Conservation (phyloP, 208 protist genomes). For the Acanthamoeba royreba region DNA sequence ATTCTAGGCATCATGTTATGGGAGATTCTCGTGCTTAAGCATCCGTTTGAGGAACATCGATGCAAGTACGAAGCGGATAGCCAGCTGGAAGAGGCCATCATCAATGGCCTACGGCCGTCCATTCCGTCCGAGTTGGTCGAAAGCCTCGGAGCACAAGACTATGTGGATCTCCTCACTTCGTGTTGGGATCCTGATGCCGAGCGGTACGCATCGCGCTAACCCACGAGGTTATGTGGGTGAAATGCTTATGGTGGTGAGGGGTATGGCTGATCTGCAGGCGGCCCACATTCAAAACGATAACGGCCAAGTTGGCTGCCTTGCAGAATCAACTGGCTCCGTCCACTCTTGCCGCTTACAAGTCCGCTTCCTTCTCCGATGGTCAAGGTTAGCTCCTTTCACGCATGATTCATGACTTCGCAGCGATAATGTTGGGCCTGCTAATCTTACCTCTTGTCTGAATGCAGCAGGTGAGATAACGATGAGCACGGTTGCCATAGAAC, state of each 20-base stretch:
- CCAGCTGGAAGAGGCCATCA: slow-evolving; percentile 40
- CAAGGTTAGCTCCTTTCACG: neutral
- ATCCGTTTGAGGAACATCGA: slow-evolving; percentile 45
- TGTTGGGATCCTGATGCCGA: slow-evolving; percentile 15
- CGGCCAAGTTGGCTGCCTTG: neutral
- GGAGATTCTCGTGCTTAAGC: neutral
- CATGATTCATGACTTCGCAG: no score
- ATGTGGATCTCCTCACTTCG: neutral
- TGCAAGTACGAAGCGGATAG: slow-evolving; percentile 40
- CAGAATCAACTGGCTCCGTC: neutral
- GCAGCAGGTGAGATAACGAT: no score
- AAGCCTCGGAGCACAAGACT: neutral
- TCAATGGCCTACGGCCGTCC: slow-evolving; percentile 20
- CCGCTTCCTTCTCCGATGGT: no score
- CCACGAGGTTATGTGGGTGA: no score
- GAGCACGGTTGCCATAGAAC: no score
- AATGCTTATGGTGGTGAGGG: no score
- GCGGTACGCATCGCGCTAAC: no score
- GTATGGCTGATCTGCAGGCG: neutral
- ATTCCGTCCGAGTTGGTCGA: neutral
- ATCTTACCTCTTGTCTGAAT: no score
- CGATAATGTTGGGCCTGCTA: no score
- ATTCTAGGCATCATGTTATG: slow-evolving; percentile 42
- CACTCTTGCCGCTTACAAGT: neutral
- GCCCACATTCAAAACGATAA: neutral